These are phyloP conservation scores for Kluyveromyces sp. DNA, from an alignment of 1,139 yeast genomes.

Conservation along the genomic window DNA sequence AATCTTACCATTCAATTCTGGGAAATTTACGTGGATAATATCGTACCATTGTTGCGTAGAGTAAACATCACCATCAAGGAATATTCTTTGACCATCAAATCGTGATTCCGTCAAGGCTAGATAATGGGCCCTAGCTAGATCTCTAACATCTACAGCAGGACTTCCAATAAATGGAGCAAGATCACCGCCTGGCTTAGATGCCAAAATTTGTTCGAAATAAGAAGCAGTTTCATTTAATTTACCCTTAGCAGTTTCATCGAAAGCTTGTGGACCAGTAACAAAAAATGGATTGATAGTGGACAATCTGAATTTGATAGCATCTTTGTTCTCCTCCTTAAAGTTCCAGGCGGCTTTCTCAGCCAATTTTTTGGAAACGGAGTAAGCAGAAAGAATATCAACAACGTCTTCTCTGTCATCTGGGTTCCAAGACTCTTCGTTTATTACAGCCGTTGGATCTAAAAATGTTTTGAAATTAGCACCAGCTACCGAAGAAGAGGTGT, in stretches of 20 bases:
- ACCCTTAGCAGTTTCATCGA: slow-evolving; percentile 25
- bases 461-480: slow-evolving; percentile 25
- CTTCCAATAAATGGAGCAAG: slow-evolving; percentile 7
- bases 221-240: slow-evolving; percentile 34
- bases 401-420: slow-evolving; percentile 32
- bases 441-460: slow-evolving; percentile 2
- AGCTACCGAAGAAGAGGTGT: slow-evolving; percentile 53
- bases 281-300: slow-evolving; percentile 44
- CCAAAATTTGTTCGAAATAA: slow-evolving; percentile 25
- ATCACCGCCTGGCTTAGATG: slow-evolving; percentile 14
- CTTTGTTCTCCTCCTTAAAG: slow-evolving; percentile 32
- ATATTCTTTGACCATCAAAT: slow-evolving; percentile 29
- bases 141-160: slow-evolving; percentile 42
- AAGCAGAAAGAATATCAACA: slow-evolving; percentile 33
- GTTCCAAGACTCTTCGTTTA: slow-evolving; percentile 37
- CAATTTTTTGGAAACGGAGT: slow-evolving; percentile 44
- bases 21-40: slow-evolving; percentile 31
- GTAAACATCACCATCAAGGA: slow-evolving; percentile 28
- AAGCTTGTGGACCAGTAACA: slow-evolving; percentile 43
- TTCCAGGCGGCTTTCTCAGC: slow-evolving; percentile 54
- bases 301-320: slow-evolving; percentile 37
- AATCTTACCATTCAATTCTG: slow-evolving; percentile 33
- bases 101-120: slow-evolving; percentile 33
- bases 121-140: slow-evolving; percentile 46
- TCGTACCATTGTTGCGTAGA: slow-evolving; percentile 30